Percentiles rank a stretch among this genome's conserved stretches.
phyloP scores from a whole-genome alignment of 768 basidiomycete species.

The Porpolomopsis calyptriformis region DNA sequence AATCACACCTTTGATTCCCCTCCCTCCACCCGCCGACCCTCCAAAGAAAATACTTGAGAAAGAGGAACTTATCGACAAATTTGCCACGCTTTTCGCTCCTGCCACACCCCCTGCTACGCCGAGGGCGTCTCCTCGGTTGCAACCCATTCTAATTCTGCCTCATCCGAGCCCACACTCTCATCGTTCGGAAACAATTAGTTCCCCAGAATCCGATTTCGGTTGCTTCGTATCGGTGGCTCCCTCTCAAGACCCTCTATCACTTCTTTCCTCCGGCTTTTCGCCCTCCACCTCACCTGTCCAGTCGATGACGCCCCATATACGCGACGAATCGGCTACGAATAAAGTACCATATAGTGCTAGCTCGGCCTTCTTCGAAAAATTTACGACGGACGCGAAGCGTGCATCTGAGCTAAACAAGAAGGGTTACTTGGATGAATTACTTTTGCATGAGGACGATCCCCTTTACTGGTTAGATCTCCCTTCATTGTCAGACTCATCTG shows the following conservation, averaged over 20 bases:
- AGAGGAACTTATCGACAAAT: slow-evolving; percentile 20
- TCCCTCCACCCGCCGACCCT: too few relatives aligned
- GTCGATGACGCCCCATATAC: not conserved
- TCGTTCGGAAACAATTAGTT: not conserved
- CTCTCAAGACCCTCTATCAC: slow-evolving; percentile 35
- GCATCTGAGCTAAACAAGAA: slow-evolving; percentile 43
- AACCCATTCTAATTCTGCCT: not conserved
- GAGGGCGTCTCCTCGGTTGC: slow-evolving; percentile 12
- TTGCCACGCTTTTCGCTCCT: slow-evolving; percentile 28
- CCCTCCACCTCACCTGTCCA: not conserved
- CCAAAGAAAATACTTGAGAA: not conserved
- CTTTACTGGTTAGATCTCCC: slow-evolving; percentile 42
- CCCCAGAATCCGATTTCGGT: slow-evolving; percentile 40
- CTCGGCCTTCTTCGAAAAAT: slow-evolving; percentile 49
- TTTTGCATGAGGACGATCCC: slow-evolving; percentile 61
- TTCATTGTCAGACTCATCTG: slow-evolving; percentile 1
- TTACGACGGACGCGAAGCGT: slow-evolving; percentile 45
- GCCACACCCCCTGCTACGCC: slow-evolving; percentile 20
- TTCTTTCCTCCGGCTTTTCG: not conserved
- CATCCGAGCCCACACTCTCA: slow-evolving; percentile 1
- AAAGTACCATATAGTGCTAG: slow-evolving; percentile 15
- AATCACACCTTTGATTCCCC: too few relatives aligned
- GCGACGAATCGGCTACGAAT: not conserved
- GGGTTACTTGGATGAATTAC: slow-evolving; percentile 50
- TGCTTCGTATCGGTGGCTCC: slow-evolving; percentile 45